Evolutionary conservation across 2,329 filamentous ascomycete genomes (phyloP), one percentile per base, ranked within the genome.

Genomic region (Fusarium denticulatum): DNA sequence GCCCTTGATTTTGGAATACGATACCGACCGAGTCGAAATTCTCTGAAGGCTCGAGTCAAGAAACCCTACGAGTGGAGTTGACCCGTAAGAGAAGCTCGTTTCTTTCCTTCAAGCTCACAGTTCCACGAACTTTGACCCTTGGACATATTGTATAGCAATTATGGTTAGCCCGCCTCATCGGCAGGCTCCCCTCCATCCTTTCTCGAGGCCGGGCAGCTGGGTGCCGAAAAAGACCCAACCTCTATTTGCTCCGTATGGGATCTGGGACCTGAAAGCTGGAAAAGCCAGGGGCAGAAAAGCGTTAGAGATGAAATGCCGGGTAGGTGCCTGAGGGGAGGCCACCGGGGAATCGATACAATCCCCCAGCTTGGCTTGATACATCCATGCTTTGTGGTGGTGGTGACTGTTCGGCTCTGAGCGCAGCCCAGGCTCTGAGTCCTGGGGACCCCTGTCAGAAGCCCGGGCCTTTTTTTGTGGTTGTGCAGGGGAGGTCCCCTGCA

Each of bases 1-100:
- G 67, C 53, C 43, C 20, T 34, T 13, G 45, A 49, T 37, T 62
- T 65, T 55, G 47, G 39, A 40, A 46, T 42, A 59, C 16, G 45
- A 57, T 57, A 52, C 47, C 50, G 20, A 53, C 34, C 34, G 24
- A 28, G 32, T 39, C 68, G 56, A 45, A 58, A 47, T 71, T 39
- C 43, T 40, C 43, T 36, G 64, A 43, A 55, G 71, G 61, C 67
- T 73, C 67, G 72, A 74, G 71, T 74, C 71, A 74, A 74, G 71
- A 71, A 42, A 64, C 46, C 49, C 67, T 46, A 50, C 32, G 53
- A 30, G 65, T 73, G 64, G 65, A 63, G 64, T 67, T 71, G 47
- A 49, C 56, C 30, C 43, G 52, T 72, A 66, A 34, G 60, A 58
- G 39, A 66, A 60, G 32, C 66, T 71, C 16, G 34, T 50, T 55